Conservation (phyloP, 352 stramenopile genomes). For the Pythium graminicola region DNA sequence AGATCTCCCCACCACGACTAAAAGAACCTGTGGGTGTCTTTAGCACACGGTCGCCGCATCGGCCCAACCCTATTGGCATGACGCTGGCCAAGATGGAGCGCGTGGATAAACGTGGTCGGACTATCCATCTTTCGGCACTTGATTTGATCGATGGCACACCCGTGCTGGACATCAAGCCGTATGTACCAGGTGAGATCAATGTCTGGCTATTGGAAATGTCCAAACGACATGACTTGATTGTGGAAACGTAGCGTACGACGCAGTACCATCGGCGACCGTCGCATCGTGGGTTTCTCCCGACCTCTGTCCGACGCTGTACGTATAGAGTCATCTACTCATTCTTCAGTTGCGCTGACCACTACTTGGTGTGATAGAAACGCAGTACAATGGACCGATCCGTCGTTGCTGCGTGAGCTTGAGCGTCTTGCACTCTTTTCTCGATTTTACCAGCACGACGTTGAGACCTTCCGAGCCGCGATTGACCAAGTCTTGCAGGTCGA, state of each 20-base stretch:
- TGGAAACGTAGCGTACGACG: conserved; percentile 22
- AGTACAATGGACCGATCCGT: conserved; percentile 40
- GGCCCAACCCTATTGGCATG: conserved; percentile 95
- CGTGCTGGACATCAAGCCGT: conserved; percentile 98
- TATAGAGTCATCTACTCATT: not conserved
- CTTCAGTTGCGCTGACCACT: not conserved
- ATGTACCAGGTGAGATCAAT: conserved; percentile 69
- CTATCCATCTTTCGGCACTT: conserved; percentile 78
- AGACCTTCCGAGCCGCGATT: conserved; percentile 38
- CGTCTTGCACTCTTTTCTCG: conserved; percentile 33
- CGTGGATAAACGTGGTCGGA: conserved; percentile 50
- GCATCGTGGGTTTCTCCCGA: conserved; percentile 20
- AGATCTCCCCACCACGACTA: conserved; percentile 59
- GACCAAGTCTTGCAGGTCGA: conserved; percentile 65
- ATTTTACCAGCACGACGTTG: conserved; percentile 33
- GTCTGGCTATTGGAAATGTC: not conserved
- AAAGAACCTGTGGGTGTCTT: conserved; percentile 91
- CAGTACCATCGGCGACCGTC: conserved; percentile 3
- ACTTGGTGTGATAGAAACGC: conserved; percentile 6
- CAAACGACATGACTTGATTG: not conserved
- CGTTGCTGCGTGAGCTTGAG: conserved; percentile 24
- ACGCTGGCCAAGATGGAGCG: conserved; percentile 84
- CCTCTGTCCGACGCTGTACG: conserved; percentile 21
- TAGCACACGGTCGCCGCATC: conserved; percentile 94
- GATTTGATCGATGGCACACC: conserved; percentile 96